Base-by-base conservation (phyloP, 495 filamentous ascomycete genomes). In the Aspergillus haitiensis region DNA sequence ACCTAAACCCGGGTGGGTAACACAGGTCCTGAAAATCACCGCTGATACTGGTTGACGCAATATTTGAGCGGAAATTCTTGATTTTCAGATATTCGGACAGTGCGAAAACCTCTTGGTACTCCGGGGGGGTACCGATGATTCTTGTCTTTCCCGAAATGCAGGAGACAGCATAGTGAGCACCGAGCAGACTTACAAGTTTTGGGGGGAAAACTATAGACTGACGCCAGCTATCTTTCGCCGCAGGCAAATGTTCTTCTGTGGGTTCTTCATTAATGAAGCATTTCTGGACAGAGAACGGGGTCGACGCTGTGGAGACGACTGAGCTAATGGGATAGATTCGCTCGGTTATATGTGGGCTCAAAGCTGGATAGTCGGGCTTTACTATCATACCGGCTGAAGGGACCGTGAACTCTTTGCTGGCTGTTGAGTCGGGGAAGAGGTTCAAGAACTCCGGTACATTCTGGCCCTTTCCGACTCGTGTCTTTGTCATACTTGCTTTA, bases 101-200 rank as follows among this genome's bases (percentile, higher is more conserved):
- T 0, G 85, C 91, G 18, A 95, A 67, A 10, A 88, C 84, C 73
- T 95, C 92, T 64, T 93, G 91, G 0, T 85, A 85, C 40, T 91
- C 84, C 11, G 85, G 80, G 3, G 92, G 72, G 62, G 84, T 82
- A 0, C 92, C 92, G 15, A 96, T 65, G 13, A 95, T 87, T 64
- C 93, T 93, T 0, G 88, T 91, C 64, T 94, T 90, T 16, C 83
- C 90, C n/a, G 83, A 75, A 44, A 95, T 92, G 0, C 84, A 92
- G 6, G 93, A 74, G 55, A 92, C 81, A 4, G 91, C 92, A 65
- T 87, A 93, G 68, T 94, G 89, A 2, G 89, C 91, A 56, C 67
- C 67, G 47, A 72, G 70, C 11, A 57, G 10, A 15, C 39, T 11
- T 15, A 42, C 9, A 42, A 42, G 7, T 42, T 42, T 9, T 11